Evolutionary conservation across 2,329 filamentous ascomycete species (phyloP), one percentile per base, ranked within the genome.

Genomic region (Didymella sp.): DNA sequence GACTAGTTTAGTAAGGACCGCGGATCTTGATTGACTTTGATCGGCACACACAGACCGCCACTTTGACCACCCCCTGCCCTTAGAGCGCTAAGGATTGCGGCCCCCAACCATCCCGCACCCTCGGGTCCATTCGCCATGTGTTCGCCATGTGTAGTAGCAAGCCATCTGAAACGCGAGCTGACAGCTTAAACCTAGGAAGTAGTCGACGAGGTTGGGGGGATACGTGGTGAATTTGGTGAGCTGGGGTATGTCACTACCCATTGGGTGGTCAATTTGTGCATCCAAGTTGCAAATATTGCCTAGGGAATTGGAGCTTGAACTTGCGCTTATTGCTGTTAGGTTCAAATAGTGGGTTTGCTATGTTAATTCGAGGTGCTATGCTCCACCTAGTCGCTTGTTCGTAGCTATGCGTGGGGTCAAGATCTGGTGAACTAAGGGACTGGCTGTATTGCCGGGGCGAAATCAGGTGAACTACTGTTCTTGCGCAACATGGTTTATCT

Each of bases 81-180:
- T 6, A n/a, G 21, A 15, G 12, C 30, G 3, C 25, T 27, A 11
- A 15, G 6, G 30, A 6, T 11, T 15, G 13, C 38, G 22, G 21
- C 22, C 22, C 13, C 38, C 22, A 41, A 41, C 13, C 38, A 41
- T 41, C 13, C 22, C 38, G 21, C 22, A 8, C 38, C 5, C 22
- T 41, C 13, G 38, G 22, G 12, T 41, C 38, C 17, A 25, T 17
- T 24, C 21, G 38, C 19, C 19, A 45, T 35, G 27, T 50, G 22
- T 17, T 41, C 25, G 27, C 46, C 46, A 30, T 24, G 21, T 37
- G 25, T 31, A 27, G 11, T 11, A 13, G 19, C n/a, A 19, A 8
- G 6, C 31, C 52, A 50, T 46, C 40, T 56, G 46, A 56, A 56
- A 56, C 46, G n/a, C 13, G 30, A 30, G 2, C 37, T 17, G 11